Conservation (phyloP, 164 flowering plant species). For the Aristolochia contorta region DNA sequence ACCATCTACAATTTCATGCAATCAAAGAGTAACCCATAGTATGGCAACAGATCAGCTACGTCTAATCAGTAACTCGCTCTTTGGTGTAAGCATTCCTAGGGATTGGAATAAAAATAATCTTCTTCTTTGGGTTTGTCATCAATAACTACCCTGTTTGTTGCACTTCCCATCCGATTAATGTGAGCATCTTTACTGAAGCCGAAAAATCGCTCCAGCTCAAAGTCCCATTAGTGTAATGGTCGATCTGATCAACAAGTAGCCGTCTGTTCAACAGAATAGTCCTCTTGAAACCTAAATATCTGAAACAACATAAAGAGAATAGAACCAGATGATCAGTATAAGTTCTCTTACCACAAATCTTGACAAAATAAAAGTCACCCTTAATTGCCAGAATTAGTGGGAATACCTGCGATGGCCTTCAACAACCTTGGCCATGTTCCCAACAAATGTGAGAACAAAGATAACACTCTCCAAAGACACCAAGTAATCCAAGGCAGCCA, state of each 20-base stretch:
- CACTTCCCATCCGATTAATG: slow-evolving; percentile 59
- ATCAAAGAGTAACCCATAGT: too few species aligned
- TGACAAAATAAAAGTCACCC: neutral
- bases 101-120: slow-evolving; percentile 82
- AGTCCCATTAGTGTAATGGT: slow-evolving; percentile 44
- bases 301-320: slow-evolving; percentile 13
- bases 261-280: slow-evolving; percentile 65
- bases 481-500: slow-evolving; percentile 95
- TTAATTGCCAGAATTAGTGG: neutral
- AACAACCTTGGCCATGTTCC: slow-evolving; percentile 98
- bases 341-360: neutral
- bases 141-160: slow-evolving; percentile 49
- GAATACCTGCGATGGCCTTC: slow-evolving; percentile 94
- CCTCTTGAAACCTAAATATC: slow-evolving; percentile 70
- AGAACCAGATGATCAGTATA: neutral
- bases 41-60: too few species aligned
- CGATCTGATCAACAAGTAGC: slow-evolving; percentile 63
- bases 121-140: slow-evolving; percentile 83
- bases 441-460: slow-evolving; percentile 91
- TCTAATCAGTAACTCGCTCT: slow-evolving; percentile 16
- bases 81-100: slow-evolving; percentile 65
- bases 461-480: slow-evolving; percentile 95
- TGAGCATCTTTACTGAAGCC: slow-evolving; percentile 49
- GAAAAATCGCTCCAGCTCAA: slow-evolving; percentile 71
- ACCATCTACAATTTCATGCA: too few species aligned